These are phyloP conservation scores for Aspergillus bridgeri DNA, from an alignment of 495 filamentous ascomycete species.

Conservation along the genomic window DNA sequence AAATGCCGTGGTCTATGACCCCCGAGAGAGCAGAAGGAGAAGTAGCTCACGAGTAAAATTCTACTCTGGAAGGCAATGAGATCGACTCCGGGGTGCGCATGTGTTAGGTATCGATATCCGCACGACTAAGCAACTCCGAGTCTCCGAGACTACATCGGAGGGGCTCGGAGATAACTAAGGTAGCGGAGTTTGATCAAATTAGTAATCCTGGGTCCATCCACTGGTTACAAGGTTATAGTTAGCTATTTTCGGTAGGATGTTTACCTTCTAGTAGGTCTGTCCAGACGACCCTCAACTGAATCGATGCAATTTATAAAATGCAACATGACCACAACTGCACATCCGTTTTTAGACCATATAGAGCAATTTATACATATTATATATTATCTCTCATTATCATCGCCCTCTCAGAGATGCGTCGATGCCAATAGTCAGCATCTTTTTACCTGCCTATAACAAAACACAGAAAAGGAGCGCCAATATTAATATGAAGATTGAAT, in stretches of 20 bases:
- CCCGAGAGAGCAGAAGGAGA: neutral
- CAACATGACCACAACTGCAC: neutral
- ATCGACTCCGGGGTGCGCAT: neutral
- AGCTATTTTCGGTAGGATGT: neutral
- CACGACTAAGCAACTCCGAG: slow-evolving; percentile 3
- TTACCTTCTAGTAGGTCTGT: neutral
- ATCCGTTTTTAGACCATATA: neutral
- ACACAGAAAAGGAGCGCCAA: neutral
- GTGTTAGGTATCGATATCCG: neutral
- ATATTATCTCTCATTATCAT: neutral
- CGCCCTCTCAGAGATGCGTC: neutral
- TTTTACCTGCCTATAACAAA: neutral
- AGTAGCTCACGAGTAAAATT: neutral
- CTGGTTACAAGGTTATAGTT: no score
- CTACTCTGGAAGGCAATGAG: neutral
- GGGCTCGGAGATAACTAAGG: no score
- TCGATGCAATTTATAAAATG: neutral
- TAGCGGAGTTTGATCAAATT: slow-evolving; percentile 5
- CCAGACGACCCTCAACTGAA: neutral
- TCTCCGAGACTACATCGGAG: slow-evolving; percentile 16
- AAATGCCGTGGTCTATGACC: neutral
- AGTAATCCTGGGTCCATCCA: no score
- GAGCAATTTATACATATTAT: neutral
- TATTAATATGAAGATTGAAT: neutral
- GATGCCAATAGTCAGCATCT: neutral